Percentiles rank a stretch among this genome's conserved stretches.
phyloP scores from a whole-genome alignment of 2,329 filamentous ascomycete species.

The Talaromyces pinophilus region DNA sequence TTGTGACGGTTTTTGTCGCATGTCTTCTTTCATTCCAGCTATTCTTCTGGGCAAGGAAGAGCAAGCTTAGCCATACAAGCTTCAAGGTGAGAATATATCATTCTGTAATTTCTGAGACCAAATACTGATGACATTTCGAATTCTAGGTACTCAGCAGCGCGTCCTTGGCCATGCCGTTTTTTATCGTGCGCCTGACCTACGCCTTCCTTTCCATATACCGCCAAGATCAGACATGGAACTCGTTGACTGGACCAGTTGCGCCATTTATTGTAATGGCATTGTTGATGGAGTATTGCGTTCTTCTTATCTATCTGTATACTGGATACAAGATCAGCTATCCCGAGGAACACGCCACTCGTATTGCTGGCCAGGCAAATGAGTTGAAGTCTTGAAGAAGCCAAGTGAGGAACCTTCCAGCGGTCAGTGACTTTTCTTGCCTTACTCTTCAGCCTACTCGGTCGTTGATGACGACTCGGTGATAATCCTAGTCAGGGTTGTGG shows the following conservation, averaged over 20 bases:
- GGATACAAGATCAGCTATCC: slow-evolving; percentile 23
- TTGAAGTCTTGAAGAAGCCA: neutral
- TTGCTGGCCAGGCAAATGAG: neutral
- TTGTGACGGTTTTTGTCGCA: slow-evolving; percentile 27
- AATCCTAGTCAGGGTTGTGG: neutral
- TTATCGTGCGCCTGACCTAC: slow-evolving; percentile 29
- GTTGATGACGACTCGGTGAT: neutral
- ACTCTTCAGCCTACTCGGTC: neutral
- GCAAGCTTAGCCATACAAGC: slow-evolving; percentile 23
- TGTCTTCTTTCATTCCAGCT: slow-evolving; percentile 26
- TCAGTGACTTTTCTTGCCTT: neutral
- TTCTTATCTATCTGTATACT: slow-evolving; percentile 26
- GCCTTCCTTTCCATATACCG: slow-evolving; percentile 30
- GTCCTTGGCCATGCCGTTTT: slow-evolving; percentile 28
- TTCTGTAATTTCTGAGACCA: neutral
- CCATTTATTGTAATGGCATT: slow-evolving; percentile 30
- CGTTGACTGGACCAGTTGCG: slow-evolving; percentile 26
- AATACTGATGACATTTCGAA: neutral
- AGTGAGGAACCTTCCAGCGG: neutral
- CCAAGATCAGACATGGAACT: slow-evolving; percentile 27
- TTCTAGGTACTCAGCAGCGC: slow-evolving; percentile 25
- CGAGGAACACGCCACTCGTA: neutral
- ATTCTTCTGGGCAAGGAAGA: slow-evolving; percentile 27
- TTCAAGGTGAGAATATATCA: slow-evolving; percentile 22
- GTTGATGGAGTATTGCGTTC: slow-evolving; percentile 28